Evolutionary conservation across 345 rosid species (phyloP).

Genomic region (Adansonia digitata): DNA sequence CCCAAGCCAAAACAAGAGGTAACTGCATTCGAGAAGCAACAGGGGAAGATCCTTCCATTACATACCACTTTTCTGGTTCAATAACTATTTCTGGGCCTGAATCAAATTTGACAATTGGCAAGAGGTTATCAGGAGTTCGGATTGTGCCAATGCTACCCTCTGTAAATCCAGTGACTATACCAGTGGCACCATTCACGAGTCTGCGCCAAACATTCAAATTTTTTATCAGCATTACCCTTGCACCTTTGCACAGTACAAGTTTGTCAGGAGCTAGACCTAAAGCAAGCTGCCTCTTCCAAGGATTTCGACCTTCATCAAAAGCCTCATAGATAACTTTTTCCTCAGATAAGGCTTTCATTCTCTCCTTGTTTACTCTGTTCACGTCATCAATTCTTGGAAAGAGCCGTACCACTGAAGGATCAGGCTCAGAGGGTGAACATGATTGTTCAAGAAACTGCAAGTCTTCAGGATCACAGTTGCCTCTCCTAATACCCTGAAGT

Average conservation of each 20-base stretch:
- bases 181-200: slow-evolving; percentile 13
- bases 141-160: neutral
- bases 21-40: slow-evolving; percentile 9
- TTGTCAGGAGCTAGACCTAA: slow-evolving; percentile 4
- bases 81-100: slow-evolving; percentile 6
- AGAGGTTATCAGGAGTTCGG: neutral
- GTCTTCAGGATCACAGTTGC: neutral
- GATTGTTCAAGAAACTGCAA: slow-evolving; percentile 1
- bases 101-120: slow-evolving; percentile 12
- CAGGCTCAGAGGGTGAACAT: neutral
- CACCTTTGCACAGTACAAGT: slow-evolving; percentile 10
- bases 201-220: slow-evolving; percentile 7
- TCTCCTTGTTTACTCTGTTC: slow-evolving; percentile 4
- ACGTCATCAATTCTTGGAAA: slow-evolving; percentile 15
- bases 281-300: slow-evolving; percentile 13
- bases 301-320: neutral
- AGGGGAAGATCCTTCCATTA: neutral
- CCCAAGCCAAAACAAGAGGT: slow-evolving; percentile 15
- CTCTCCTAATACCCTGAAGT: slow-evolving; percentile 20
- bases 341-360: slow-evolving; percentile 8
- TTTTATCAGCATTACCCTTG: slow-evolving; percentile 13
- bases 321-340: neutral
- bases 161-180: neutral
- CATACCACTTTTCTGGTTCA: neutral
- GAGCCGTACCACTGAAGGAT: slow-evolving; percentile 8